Evolutionary conservation across 202 grass and related monocot genomes (phyloP).

Genomic region (Panicum hallii): DNA sequence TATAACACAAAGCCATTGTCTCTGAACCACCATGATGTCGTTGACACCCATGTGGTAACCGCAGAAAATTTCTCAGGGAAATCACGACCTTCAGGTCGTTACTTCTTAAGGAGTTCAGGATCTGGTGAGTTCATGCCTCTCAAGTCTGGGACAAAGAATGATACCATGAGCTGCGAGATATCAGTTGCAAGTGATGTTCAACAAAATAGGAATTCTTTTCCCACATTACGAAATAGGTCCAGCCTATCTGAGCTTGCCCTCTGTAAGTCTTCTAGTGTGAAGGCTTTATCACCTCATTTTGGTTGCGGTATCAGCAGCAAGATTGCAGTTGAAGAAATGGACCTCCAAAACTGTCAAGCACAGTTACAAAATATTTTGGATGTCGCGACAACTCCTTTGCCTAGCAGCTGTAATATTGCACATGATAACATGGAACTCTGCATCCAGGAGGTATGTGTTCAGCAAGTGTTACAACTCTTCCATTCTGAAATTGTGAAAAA

Average conservation of each 20-base stretch:
- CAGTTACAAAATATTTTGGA: conserved; percentile 44
- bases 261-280: conserved; percentile 56
- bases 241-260: conserved; percentile 42
- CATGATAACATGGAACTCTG: conserved; percentile 40
- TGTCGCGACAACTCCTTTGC: conserved; percentile 12
- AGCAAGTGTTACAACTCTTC: conserved; percentile 27
- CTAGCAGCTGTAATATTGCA: conserved; percentile 33
- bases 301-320: conserved; percentile 9
- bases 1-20: conserved; percentile 44
- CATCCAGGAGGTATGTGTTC: conserved; percentile 49
- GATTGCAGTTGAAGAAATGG: conserved; percentile 12
- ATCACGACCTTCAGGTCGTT: conserved; percentile 42
- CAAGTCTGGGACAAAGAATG: conserved; percentile 35
- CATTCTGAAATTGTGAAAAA: conserved; percentile 30
- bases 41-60: conserved; percentile 18
- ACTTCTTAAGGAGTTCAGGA: conserved; percentile 53
- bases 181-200: conserved; percentile 39
- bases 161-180: conserved; percentile 36
- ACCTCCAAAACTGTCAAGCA: conserved; percentile 38
- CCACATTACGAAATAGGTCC: conserved; percentile 55
- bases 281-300: conserved; percentile 23
- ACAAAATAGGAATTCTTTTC: conserved; percentile 55
- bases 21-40: conserved; percentile 29
- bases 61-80: conserved; percentile 39
- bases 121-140: conserved; percentile 31